phyloP scores from a whole-genome alignment of 768 basidiomycete species.

The Podaxis mareebaensis region DNA sequence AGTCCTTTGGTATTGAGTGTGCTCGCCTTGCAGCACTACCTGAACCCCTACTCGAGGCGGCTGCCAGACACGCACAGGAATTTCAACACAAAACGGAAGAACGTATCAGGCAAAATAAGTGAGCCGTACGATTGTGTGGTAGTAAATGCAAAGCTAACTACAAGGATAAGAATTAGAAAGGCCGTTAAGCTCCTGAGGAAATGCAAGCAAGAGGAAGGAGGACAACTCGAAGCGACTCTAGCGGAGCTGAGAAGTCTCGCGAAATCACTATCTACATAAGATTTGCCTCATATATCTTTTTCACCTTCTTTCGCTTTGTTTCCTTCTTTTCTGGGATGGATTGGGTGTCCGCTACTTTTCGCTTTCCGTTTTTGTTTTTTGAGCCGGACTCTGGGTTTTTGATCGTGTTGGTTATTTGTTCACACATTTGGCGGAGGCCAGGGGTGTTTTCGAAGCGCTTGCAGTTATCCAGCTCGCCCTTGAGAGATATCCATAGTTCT shows the following conservation, averaged over 20 bases:
- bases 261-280: conserved; percentile 23
- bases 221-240: conserved; percentile 22
- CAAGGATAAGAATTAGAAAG: conserved; percentile 25
- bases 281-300: conserved; percentile 28
- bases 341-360: conserved; percentile 18
- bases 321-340: conserved; percentile 21
- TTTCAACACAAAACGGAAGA: conserved; percentile 57
- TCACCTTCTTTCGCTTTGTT: conserved; percentile 22
- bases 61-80: conserved; percentile 51
- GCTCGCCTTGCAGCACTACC: conserved; percentile 86
- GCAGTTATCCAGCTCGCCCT: conserved; percentile 45
- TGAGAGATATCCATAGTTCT: conserved; percentile 53
- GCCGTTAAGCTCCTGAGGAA: conserved; percentile 28
- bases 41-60: conserved; percentile 62
- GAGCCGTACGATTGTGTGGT: conserved; percentile 14
- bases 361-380: conserved; percentile 12
- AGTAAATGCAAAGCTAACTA: not conserved
- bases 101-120: conserved; percentile 54
- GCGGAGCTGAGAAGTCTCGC: conserved; percentile 29
- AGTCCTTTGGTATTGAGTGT: conserved; percentile 93
- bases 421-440: conserved; percentile 62
- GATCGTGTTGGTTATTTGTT: conserved; percentile 49
- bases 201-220: conserved; percentile 22
- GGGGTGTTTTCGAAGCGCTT: conserved; percentile 64
- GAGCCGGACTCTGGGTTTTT: conserved; percentile 17